Evolutionary conservation across 208 protist species (phyloP).

Genomic region (Strigomonas galati): DNA sequence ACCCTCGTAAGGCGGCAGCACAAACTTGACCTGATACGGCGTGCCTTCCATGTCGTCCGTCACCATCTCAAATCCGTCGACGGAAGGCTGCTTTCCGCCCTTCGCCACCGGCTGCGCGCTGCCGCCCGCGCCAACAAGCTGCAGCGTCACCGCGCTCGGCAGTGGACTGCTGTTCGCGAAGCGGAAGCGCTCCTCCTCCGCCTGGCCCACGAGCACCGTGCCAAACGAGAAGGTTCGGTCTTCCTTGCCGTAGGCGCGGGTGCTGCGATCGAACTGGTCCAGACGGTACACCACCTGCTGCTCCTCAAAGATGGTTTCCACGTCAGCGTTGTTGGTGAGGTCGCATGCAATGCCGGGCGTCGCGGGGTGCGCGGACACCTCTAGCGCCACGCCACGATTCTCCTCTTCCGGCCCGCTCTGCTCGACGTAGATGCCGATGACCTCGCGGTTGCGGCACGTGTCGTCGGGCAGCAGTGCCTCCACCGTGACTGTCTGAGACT

Average conservation of each 20-base stretch:
- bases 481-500: slow-evolving; percentile 56
- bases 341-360: slow-evolving; percentile 92
- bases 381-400: slow-evolving; percentile 77
- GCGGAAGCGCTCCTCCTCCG: slow-evolving; percentile 90
- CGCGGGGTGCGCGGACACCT: slow-evolving; percentile 91
- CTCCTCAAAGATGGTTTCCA: slow-evolving; percentile 97
- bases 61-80: slow-evolving; percentile 65
- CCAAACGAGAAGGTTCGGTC: slow-evolving; percentile 94
- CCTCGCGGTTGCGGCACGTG: slow-evolving; percentile 55
- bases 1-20: slow-evolving; percentile 94
- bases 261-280: slow-evolving; percentile 52
- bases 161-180: slow-evolving; percentile 95
- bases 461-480: slow-evolving; percentile 65
- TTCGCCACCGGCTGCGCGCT: slow-evolving; percentile 15
- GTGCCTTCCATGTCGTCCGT: slow-evolving; percentile 16
- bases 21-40: slow-evolving; percentile 23
- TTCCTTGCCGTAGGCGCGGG: slow-evolving; percentile 87
- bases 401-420: slow-evolving; percentile 80
- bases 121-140: slow-evolving; percentile 37
- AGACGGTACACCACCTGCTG: slow-evolving; percentile 91
- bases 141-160: slow-evolving; percentile 59
- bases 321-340: slow-evolving; percentile 65
- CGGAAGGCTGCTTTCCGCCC: not conserved
- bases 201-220: slow-evolving; percentile 76
- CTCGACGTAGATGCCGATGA: slow-evolving; percentile 87